Percentiles rank a stretch among this genome's conserved stretches.
Conservation (phyloP, 495 filamentous ascomycete genomes). For the Neurospora pannonica region DNA sequence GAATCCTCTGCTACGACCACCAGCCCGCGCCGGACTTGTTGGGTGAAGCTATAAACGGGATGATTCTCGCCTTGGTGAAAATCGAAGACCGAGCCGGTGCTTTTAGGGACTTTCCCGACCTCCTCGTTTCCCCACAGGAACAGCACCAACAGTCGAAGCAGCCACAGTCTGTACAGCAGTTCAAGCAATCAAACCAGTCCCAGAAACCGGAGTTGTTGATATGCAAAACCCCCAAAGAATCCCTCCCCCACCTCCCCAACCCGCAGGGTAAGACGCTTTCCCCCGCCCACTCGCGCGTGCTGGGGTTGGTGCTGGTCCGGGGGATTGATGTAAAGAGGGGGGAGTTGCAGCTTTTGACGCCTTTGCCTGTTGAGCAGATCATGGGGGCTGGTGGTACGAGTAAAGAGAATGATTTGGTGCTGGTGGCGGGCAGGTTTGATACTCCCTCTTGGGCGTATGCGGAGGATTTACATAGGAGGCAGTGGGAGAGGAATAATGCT, state of each 20-base stretch:
- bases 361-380: constrained; percentile 24
- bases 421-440: constrained; percentile 51
- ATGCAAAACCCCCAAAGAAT: constrained; percentile 15
- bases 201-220: not conserved
- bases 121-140: not conserved
- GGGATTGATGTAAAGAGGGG: constrained; percentile 39
- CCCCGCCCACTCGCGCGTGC: constrained; percentile 32
- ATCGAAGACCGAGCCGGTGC: constrained; percentile 24
- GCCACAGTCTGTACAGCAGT: not conserved
- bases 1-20: constrained; percentile 39
- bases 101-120: constrained; percentile 14
- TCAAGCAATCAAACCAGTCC: not conserved
- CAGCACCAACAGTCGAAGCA: not conserved
- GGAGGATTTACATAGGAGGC: constrained; percentile 34
- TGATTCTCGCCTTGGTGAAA: constrained; percentile 30
- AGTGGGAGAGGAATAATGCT: not conserved
- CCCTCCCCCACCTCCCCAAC: constrained; percentile 35
- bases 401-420: constrained; percentile 13
- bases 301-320: constrained; percentile 45
- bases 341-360: constrained; percentile 44
- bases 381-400: constrained; percentile 30
- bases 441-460: constrained; percentile 50
- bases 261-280: constrained; percentile 29
- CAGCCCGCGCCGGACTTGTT: constrained; percentile 29
- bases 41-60: constrained; percentile 36